Evolutionary conservation across 1,284 basidiomycete species (phyloP), one percentile per base, ranked within the genome.

Genomic region (Cystobasidium slooffiae): DNA sequence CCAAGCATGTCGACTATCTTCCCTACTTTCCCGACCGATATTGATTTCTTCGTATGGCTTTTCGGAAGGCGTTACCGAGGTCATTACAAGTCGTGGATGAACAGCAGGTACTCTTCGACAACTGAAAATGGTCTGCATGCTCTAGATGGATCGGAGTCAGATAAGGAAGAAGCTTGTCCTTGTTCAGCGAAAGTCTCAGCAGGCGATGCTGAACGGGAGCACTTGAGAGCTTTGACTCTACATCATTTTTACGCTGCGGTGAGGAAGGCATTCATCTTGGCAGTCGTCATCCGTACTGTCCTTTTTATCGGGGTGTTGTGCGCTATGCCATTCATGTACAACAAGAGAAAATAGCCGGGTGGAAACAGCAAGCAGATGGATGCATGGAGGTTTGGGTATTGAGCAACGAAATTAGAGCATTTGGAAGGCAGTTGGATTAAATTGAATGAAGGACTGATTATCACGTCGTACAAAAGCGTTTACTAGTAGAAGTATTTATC

Each of bases 1-100:
- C 82, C 83, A 1, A 79, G 78, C 44, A 77, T 83, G 68, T 81
- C 83, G 4, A 85, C 86, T 76, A 93, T 98, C 31, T 97, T 99
- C 83, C 97, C 96, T 3, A 86, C 92, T 31, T 99, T 99, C 82
- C 93, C 92, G 0, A 92, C 93, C 16, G 94, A 97, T 80, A 92
- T 97, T 81, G 96, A 97, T 82, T 92, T 96, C 82, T 97, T 95
- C 93, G 97, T 99, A 79, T 99, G 93, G 93, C 90, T 99, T 55
- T 98, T 99, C 82, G 96, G 95, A 0, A 92, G 94, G 81, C 87
- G 94, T 14, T 99, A 99, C 82, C 88, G 97, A 37, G 89, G 91
- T 75, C 91, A 99, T 49, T 88, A 97, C 14, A 88, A 92, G 70
- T 90, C 90, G 6, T 98, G 94, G 95, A 92, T 96, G 53, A 68